phyloP scores from a whole-genome alignment of 768 basidiomycete genomes.

The Pleurotus platypus region DNA sequence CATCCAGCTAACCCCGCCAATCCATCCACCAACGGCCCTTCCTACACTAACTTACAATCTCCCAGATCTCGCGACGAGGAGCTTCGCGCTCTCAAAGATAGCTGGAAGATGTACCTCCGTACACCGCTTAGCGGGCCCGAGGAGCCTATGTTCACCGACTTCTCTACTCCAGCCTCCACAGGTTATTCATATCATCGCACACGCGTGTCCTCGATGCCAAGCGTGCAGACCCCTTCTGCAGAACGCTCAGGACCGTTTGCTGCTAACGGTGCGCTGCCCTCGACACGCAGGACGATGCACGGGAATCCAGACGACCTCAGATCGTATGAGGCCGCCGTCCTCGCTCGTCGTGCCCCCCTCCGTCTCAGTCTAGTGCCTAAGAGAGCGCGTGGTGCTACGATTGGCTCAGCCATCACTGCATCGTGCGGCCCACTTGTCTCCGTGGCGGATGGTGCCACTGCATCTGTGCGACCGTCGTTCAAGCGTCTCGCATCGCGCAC shows the following conservation, averaged over 20 bases:
- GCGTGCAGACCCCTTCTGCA: constrained; percentile 58
- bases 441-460: constrained; percentile 20
- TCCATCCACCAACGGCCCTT: background rate
- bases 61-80: constrained; percentile 31
- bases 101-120: constrained; percentile 73
- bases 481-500: constrained; percentile 75
- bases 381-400: constrained; percentile 24
- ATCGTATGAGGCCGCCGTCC: constrained; percentile 72
- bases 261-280: constrained; percentile 22
- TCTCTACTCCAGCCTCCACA: constrained; percentile 11
- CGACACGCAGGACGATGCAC: constrained; percentile 38
- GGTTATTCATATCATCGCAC: constrained; percentile 31
- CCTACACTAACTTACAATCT: constrained; percentile 6
- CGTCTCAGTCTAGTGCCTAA: constrained; percentile 50
- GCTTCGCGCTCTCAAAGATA: constrained; percentile 54
- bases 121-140: constrained; percentile 51
- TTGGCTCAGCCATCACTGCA: constrained; percentile 6
- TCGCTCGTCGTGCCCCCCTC: constrained; percentile 62
- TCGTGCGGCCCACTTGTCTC: constrained; percentile 29
- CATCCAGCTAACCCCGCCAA: constrained; percentile 9
- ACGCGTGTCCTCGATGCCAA: constrained; percentile 64
- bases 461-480: constrained; percentile 51
- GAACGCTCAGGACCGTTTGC: constrained; percentile 18
- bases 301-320: constrained; percentile 57
- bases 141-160: constrained; percentile 12